These are phyloP conservation scores for Neospora caninum DNA, from an alignment of 169 alveolate species.

Conservation along the genomic window DNA sequence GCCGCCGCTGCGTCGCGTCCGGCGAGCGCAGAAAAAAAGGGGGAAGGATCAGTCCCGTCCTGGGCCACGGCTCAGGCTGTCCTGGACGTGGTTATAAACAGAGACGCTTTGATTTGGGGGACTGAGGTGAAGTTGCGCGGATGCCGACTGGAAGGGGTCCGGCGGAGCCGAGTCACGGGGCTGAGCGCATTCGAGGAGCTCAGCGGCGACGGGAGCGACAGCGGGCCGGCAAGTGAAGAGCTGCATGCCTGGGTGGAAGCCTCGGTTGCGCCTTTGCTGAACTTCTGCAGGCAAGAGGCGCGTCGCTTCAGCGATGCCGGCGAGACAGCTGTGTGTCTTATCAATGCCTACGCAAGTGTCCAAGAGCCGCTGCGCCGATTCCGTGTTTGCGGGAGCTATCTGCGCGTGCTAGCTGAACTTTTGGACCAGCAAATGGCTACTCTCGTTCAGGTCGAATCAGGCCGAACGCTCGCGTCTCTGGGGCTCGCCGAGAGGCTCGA, in stretches of 20 bases:
- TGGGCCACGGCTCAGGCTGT: not conserved
- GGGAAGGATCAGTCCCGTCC: not conserved
- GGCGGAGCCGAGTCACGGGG: conserved; percentile 22
- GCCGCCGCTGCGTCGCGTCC: not conserved
- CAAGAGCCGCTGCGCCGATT: conserved; percentile 29
- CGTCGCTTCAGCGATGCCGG: conserved; percentile 11
- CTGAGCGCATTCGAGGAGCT: not conserved
- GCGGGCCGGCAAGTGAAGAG: conserved; percentile 22
- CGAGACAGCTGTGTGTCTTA: conserved; percentile 8
- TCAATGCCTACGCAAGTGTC: conserved; percentile 26
- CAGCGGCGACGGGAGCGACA: not conserved
- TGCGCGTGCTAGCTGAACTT: not conserved
- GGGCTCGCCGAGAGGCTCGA: conserved; percentile 5
- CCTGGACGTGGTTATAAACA: not conserved
- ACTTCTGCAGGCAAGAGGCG: conserved; percentile 28
- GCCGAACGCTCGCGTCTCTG: not conserved
- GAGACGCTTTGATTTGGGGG: not conserved
- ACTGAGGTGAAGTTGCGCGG: not conserved
- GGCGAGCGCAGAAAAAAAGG: not conserved
- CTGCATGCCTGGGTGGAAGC: conserved; percentile 36
- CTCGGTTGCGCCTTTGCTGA: conserved; percentile 30
- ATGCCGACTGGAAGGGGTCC: not conserved
- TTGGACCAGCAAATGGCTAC: not conserved
- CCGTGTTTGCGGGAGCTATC: not conserved
- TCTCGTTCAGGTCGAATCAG: not conserved